phyloP scores from a whole-genome alignment of 805 yeast species.

The Hanseniaspora valbyensis region DNA sequence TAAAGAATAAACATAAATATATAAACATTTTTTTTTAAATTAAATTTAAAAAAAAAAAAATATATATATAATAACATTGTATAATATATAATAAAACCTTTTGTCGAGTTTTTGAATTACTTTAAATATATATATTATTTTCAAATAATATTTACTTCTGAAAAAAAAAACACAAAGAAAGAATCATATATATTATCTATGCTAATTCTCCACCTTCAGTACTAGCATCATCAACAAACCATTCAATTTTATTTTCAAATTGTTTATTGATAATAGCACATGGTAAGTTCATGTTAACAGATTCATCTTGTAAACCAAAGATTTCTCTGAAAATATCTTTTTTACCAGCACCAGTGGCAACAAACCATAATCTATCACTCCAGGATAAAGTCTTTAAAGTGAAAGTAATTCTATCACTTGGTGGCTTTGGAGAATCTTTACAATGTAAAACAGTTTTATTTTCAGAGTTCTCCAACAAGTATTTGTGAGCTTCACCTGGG shows the following conservation, averaged over 20 bases:
- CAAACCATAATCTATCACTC: constrained; percentile 51
- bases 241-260: constrained; percentile 43
- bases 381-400: constrained; percentile 62
- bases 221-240: constrained; percentile 83
- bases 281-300: constrained; percentile 45
- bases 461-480: constrained; percentile 42
- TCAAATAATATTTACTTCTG: too few relatives aligned
- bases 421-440: constrained; percentile 84
- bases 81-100: background rate
- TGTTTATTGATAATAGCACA: constrained; percentile 61
- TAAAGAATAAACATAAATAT: too few relatives aligned
- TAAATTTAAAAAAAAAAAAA: background rate
- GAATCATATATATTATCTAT: too few relatives aligned
- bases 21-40: too few relatives aligned
- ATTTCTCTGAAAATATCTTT: constrained; percentile 60
- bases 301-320: constrained; percentile 34
- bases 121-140: background rate
- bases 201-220: constrained; percentile 35
- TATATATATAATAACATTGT: too few relatives aligned
- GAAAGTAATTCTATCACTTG: constrained; percentile 80
- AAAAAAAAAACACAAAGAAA: too few relatives aligned
- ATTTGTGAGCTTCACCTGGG: constrained; percentile 55
- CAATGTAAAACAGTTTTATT: constrained; percentile 48
- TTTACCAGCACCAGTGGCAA: constrained; percentile 83
- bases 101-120: background rate